These are phyloP conservation scores for Huntiella bhutanensis DNA, from an alignment of 2,329 filamentous ascomycete species.

Conservation along the genomic window DNA sequence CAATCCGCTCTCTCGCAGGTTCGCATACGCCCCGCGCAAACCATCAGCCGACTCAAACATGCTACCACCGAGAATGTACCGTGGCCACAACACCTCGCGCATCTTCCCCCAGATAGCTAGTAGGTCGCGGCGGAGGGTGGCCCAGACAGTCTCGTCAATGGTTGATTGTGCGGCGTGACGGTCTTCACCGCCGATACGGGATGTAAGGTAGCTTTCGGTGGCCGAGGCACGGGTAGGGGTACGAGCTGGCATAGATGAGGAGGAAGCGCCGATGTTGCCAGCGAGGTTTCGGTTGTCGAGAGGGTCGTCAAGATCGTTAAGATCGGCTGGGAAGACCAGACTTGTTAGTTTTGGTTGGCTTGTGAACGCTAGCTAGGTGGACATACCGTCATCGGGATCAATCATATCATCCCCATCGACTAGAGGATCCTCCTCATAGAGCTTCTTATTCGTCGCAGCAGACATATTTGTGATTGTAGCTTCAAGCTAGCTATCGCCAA, in stretches of 20 bases:
- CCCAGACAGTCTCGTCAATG: conserved; percentile 94
- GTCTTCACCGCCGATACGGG: conserved; percentile 81
- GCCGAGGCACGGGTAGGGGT: conserved; percentile 22
- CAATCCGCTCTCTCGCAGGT: conserved; percentile 38
- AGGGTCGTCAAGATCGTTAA: conserved; percentile 87
- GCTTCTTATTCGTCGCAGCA: conserved; percentile 11
- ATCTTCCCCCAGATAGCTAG: conserved; percentile 95
- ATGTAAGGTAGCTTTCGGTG: conserved; percentile 70
- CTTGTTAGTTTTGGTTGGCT: background rate
- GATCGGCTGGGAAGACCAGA: conserved; percentile 40
- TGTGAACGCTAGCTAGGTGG: background rate
- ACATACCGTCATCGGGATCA: conserved; percentile 57
- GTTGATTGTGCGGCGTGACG: conserved; percentile 77
- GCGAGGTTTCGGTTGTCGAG: conserved; percentile 61
- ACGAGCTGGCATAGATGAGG: conserved; percentile 26
- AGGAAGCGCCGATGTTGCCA: conserved; percentile 56
- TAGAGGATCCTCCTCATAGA: conserved; percentile 21
- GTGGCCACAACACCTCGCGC: conserved; percentile 88
- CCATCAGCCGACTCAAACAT: conserved; percentile 39
- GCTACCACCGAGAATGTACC: conserved; percentile 63
- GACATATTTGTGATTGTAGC: conserved; percentile 8
- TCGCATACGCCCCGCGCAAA: conserved; percentile 42
- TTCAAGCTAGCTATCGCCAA: background rate
- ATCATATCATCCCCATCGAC: conserved; percentile 52
- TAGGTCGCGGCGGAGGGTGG: conserved; percentile 82